Evolutionary conservation across 1,284 basidiomycete species (phyloP), one percentile per base, ranked within the genome.

Genomic region (Cutaneotrichosporon cutaneum): DNA sequence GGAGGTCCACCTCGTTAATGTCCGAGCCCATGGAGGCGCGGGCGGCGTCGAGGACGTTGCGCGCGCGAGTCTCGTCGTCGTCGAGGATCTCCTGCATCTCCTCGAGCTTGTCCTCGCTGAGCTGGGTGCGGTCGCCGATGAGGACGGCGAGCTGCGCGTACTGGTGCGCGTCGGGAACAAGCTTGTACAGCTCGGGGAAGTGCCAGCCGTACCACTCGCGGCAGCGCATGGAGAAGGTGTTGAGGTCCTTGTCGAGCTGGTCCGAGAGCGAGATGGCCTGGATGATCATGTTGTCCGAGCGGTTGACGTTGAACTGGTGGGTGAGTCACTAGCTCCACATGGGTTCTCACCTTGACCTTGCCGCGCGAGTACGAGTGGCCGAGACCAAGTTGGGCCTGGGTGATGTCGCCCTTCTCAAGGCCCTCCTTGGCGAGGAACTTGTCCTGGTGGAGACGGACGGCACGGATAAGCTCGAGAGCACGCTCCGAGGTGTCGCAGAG

Each of bases 201-300:
- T 99, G 96, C 84, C 96, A 99, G n/a, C 96, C 95, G 80, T 99
- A 99, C 96, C 96, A 99, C 80, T 99, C 95, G 70, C 95, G 85
- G 58, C 97, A 88, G 58, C 95, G 90, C 95, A 99, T 99, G 27
- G 94, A 90, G 78, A 99, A 98, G 27, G 95, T 88, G 83, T 99
- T 99, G 78, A 99, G 94, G 80, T 99, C 95, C 85, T 98, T 99
- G 86, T 99, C 95, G 76, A 99, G 89, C 76, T 97, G 94, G 83
- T 99, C 95, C 73, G 98, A 90, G 60, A 98, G 88, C 2, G 95
- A 91, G 75, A 99, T 98, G 59, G 95, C 95, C 82, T 99, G 96
- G 75, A 99, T 99, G 83, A 99, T 99, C 95, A 99, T 99, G 84
- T 99, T 99, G 83, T 99, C 95, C 67, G 92, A 89, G 69, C 95